A percentile compares a stretch with the other conserved stretches of the same genome.
Evolutionary conservation across 2,329 filamentous ascomycete species (phyloP).

Genomic region (Fonsecaea monophora): DNA sequence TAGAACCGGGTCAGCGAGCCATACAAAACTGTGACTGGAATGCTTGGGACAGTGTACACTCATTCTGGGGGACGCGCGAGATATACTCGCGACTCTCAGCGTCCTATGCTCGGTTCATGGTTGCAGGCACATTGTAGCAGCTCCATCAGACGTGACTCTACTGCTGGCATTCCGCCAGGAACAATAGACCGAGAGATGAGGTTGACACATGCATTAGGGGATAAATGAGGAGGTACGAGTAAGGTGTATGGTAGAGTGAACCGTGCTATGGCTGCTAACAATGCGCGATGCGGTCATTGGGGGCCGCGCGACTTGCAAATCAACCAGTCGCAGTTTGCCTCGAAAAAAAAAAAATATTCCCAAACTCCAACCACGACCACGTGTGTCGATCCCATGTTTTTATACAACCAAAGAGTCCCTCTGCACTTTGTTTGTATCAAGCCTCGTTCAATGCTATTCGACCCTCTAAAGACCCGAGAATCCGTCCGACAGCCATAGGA

Average conservation of each 20-base stretch:
- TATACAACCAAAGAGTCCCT: background rate
- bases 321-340: background rate
- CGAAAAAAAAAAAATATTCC: background rate
- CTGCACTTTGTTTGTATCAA: background rate
- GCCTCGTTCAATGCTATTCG: background rate
- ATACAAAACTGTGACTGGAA: background rate
- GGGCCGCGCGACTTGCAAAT: background rate
- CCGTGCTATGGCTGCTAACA: background rate
- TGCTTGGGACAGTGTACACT: slow-evolving; percentile 35
- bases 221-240: background rate
- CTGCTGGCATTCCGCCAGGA: background rate
- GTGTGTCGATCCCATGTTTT: slow-evolving; percentile 1
- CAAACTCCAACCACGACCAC: background rate
- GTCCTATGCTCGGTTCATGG: slow-evolving; percentile 8
- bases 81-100: background rate
- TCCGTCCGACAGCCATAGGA: background rate
- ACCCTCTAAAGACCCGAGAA: background rate
- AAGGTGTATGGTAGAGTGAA: background rate
- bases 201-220: background rate
- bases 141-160: slow-evolving; percentile 14
- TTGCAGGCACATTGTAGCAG: slow-evolving; percentile 18
- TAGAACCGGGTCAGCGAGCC: slow-evolving; percentile 40
- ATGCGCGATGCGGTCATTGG: slow-evolving; percentile 22
- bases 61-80: slow-evolving; percentile 35
- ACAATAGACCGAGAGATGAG: background rate